These are phyloP conservation scores for Mortierella sp. DNA, from an alignment of 371 early-diverging fungal genomes.

Conservation along the genomic window DNA sequence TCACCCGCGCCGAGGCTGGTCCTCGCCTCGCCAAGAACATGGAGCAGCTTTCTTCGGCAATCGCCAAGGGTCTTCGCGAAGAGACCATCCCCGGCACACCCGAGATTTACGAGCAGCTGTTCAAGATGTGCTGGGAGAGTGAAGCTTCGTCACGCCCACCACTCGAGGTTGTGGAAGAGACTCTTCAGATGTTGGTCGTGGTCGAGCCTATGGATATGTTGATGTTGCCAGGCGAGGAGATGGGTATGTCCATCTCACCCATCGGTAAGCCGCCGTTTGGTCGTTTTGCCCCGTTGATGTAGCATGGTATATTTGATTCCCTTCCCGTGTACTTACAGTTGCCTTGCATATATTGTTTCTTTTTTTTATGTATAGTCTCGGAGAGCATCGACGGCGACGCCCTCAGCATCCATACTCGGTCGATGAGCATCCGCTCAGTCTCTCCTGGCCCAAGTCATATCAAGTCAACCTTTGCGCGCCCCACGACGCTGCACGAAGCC, in stretches of 20 bases:
- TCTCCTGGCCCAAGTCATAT: slow-evolving; percentile 42
- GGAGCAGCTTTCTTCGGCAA: slow-evolving; percentile 51
- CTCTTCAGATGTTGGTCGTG: slow-evolving; percentile 53
- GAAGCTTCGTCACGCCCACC: slow-evolving; percentile 48
- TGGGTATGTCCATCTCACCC: slow-evolving; percentile 43
- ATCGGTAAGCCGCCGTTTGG: slow-evolving; percentile 39
- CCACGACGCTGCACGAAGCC: slow-evolving; percentile 50
- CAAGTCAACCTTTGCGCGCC: slow-evolving; percentile 23
- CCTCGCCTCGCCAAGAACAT: slow-evolving; percentile 49
- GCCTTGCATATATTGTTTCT: not conserved
- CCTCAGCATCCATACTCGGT: slow-evolving; percentile 44
- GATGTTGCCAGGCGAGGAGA: slow-evolving; percentile 52
- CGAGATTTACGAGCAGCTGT: slow-evolving; percentile 56
- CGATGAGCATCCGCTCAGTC: slow-evolving; percentile 35
- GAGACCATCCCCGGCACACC: slow-evolving; percentile 49
- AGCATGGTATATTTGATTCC: not conserved
- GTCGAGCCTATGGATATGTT: slow-evolving; percentile 59
- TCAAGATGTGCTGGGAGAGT: slow-evolving; percentile 58
- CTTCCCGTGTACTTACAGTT: not conserved
- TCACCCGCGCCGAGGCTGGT: slow-evolving; percentile 50
- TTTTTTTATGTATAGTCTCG: slow-evolving; percentile 32
- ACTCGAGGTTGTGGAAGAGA: slow-evolving; percentile 54
- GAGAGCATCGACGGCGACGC: slow-evolving; percentile 55
- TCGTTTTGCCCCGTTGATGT: not conserved
- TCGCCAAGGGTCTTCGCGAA: slow-evolving; percentile 54